Percentiles rank a stretch among this genome's conserved stretches.
Conservation (phyloP, 441 rosid genomes). For the Gossypium davidsonii region DNA sequence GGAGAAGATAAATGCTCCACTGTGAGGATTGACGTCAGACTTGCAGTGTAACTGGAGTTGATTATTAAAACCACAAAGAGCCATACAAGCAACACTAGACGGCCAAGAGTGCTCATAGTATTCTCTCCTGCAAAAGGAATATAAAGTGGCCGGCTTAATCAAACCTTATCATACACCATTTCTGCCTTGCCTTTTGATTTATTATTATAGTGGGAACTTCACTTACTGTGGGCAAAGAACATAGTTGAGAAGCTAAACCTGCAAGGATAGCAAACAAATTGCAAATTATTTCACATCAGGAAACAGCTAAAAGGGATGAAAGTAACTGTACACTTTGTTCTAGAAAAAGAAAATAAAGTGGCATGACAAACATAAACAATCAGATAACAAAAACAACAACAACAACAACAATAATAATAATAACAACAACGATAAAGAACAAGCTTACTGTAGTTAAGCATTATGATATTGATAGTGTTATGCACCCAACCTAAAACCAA, state of each 20-base stretch:
- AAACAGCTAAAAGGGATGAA: background rate
- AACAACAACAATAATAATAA: background rate
- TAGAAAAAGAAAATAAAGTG: background rate
- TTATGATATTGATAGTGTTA: background rate
- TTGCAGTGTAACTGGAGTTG: constrained; percentile 94
- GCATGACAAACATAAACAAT: background rate
- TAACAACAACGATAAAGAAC: background rate
- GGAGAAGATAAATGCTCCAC: constrained; percentile 82
- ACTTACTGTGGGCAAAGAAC: constrained; percentile 86
- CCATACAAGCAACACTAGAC: constrained; percentile 79
- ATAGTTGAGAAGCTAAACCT: constrained; percentile 95
- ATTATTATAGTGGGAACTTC: constrained; percentile 6
- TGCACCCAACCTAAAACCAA: background rate
- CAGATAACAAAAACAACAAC: background rate
- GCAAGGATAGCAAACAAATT: constrained; percentile 34
- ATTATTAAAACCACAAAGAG: constrained; percentile 84
- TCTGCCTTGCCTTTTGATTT: background rate
- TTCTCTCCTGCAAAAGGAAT: constrained; percentile 62
- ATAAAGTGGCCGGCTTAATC: constrained; percentile 17
- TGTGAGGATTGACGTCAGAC: constrained; percentile 83
- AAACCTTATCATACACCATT: constrained; percentile 5
- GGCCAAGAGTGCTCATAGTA: constrained; percentile 76
- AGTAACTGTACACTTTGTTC: background rate
- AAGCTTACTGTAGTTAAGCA: background rate
- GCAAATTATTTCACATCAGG: constrained; percentile 20